Evolutionary conservation across 164 flowering plant genomes (phyloP).

Genomic region (Tinospora cordifolia): DNA sequence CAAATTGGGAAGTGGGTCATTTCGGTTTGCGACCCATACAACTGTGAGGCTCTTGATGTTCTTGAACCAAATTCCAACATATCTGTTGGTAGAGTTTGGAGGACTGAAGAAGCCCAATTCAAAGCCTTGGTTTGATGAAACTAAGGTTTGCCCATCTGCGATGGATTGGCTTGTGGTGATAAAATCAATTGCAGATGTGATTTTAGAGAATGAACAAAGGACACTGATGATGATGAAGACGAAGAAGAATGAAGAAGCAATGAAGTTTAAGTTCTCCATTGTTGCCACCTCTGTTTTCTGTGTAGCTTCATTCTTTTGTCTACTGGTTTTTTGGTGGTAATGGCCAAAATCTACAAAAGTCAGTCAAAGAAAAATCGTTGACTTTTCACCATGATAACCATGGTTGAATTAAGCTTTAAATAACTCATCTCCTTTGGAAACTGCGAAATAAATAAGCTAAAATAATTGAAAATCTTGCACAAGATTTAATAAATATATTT

Average conservation of each 20-base stretch:
- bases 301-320: too few relatives aligned
- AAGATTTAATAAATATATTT: too few relatives aligned
- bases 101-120: conserved; percentile 23
- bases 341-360: too few relatives aligned
- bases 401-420: too few relatives aligned
- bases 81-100: conserved; percentile 6
- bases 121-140: conserved; percentile 7
- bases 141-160: conserved; percentile 13
- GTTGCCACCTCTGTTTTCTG: too few relatives aligned
- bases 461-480: too few relatives aligned
- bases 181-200: neutral
- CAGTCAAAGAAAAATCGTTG: too few relatives aligned
- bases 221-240: neutral
- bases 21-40: conserved; percentile 65
- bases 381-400: too few relatives aligned
- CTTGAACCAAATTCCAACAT: conserved; percentile 22
- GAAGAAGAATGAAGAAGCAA: neutral
- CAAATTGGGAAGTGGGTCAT: conserved; percentile 32
- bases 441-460: too few relatives aligned
- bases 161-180: conserved; percentile 5
- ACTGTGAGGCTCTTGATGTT: conserved; percentile 14
- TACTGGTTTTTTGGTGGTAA: too few relatives aligned
- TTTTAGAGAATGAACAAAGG: neutral
- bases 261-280: neutral
- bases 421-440: too few relatives aligned